These are phyloP conservation scores for Cutaneotrichosporon sp. DNA, from an alignment of 1,284 basidiomycete species.

Conservation along the genomic window DNA sequence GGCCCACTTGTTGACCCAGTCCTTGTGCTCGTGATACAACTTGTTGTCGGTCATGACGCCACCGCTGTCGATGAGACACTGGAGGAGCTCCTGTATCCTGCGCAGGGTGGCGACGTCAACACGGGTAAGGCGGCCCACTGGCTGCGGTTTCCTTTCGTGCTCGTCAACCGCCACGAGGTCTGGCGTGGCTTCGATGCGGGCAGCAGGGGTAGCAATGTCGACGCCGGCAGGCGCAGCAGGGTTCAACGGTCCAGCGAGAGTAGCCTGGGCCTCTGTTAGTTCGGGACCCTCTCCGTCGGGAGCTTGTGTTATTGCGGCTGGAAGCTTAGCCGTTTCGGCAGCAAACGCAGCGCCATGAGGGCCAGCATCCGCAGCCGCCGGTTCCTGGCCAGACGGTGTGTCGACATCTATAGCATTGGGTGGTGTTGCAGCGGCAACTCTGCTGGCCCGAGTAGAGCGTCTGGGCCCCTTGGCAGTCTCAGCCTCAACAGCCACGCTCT, in stretches of 20 bases:
- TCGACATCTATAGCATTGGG: background rate
- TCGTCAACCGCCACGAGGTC: conserved; percentile 7
- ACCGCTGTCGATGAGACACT: conserved; percentile 35
- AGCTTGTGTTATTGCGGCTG: background rate
- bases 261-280: background rate
- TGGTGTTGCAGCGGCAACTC: background rate
- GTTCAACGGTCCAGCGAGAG: background rate
- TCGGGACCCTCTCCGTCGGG: background rate
- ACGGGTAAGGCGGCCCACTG: conserved; percentile 14
- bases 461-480: background rate
- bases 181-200: conserved; percentile 12
- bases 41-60: conserved; percentile 32
- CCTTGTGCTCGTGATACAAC: conserved; percentile 31
- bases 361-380: background rate
- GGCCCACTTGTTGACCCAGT: conserved; percentile 38
- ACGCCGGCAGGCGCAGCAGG: background rate
- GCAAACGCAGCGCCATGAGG: background rate
- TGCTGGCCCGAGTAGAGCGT: background rate
- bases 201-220: background rate
- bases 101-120: conserved; percentile 36
- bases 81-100: conserved; percentile 37
- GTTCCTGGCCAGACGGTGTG: background rate
- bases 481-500: background rate
- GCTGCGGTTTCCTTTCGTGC: background rate
- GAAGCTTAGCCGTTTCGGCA: background rate